Evolutionary conservation across 1,284 basidiomycete genomes (phyloP).

Genomic region (Trametes polyzona): DNA sequence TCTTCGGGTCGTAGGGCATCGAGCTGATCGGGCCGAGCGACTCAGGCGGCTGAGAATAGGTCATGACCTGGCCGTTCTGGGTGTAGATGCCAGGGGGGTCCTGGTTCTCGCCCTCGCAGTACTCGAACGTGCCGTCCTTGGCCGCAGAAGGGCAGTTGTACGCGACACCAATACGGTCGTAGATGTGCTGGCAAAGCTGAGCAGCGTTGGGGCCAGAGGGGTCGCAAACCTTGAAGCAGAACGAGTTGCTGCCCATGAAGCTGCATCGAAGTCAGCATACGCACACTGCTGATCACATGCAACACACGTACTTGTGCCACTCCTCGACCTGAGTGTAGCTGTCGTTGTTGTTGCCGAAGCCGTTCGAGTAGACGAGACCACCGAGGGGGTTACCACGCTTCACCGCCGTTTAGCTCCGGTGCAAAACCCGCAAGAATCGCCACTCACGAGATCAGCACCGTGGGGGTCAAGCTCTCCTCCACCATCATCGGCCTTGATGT

Average conservation of each 20-base stretch:
- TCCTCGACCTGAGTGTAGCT: conserved; percentile 44
- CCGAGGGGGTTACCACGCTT: conserved; percentile 58
- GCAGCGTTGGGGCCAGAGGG: conserved; percentile 44
- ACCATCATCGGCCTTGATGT: conserved; percentile 56
- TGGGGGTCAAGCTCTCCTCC: conserved; percentile 74
- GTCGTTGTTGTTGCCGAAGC: conserved; percentile 41
- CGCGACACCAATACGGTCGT: conserved; percentile 52
- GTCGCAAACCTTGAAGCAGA: conserved; percentile 61
- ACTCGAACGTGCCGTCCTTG: conserved; percentile 43
- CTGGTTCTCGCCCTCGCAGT: conserved; percentile 64
- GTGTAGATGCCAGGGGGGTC: conserved; percentile 61
- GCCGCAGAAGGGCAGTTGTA: conserved; percentile 54
- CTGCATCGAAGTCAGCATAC: conserved; percentile 26
- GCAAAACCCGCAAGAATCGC: neutral
- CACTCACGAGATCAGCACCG: conserved; percentile 42
- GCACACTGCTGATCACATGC: neutral
- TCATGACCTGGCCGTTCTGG: conserved; percentile 44
- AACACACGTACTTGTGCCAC: conserved; percentile 47
- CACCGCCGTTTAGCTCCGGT: neutral
- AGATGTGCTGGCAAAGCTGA: conserved; percentile 49
- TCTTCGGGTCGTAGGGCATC: conserved; percentile 62
- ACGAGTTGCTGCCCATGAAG: conserved; percentile 50
- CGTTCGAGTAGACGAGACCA: conserved; percentile 53
- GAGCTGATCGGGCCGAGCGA: conserved; percentile 56
- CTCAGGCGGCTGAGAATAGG: conserved; percentile 65